Percentiles rank a stretch among this genome's conserved stretches.
Evolutionary conservation across 2,329 filamentous ascomycete genomes (phyloP).

Genomic region (Mollisiaceae sp.): DNA sequence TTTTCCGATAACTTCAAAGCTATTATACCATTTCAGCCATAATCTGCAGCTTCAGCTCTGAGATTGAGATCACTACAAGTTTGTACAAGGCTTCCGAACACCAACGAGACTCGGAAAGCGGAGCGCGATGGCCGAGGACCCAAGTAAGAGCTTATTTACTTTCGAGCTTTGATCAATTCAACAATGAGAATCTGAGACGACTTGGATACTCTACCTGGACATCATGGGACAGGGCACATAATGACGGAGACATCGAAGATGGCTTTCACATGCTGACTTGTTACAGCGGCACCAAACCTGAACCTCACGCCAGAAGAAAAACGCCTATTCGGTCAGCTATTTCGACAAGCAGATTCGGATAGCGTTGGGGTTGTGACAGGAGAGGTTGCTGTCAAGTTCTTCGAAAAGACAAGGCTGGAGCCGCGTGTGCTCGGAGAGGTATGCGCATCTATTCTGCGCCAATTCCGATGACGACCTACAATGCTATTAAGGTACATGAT

Average conservation of each 20-base stretch:
- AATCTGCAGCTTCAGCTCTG: conserved; percentile 29
- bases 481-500: neutral
- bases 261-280: conserved; percentile 29
- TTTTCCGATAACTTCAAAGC: conserved; percentile 24
- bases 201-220: neutral
- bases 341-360: conserved; percentile 90
- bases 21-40: conserved; percentile 10
- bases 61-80: conserved; percentile 18
- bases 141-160: conserved; percentile 56
- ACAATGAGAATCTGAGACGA: neutral
- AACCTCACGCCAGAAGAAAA: conserved; percentile 93
- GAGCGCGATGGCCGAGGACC: conserved; percentile 43
- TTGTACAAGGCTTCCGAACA: conserved; percentile 14
- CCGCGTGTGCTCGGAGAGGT: conserved; percentile 88
- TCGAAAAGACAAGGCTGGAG: conserved; percentile 91
- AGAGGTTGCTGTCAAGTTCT: conserved; percentile 95
- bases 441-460: conserved; percentile 13
- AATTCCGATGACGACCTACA: neutral
- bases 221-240: neutral
- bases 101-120: conserved; percentile 25
- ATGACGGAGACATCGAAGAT: neutral
- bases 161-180: conserved; percentile 45
- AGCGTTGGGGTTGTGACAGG: conserved; percentile 92
- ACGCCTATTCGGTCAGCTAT: conserved; percentile 89
- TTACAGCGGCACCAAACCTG: conserved; percentile 66